phyloP scores from a whole-genome alignment of 2,329 filamentous ascomycete species.

The Lachnellula arida region DNA sequence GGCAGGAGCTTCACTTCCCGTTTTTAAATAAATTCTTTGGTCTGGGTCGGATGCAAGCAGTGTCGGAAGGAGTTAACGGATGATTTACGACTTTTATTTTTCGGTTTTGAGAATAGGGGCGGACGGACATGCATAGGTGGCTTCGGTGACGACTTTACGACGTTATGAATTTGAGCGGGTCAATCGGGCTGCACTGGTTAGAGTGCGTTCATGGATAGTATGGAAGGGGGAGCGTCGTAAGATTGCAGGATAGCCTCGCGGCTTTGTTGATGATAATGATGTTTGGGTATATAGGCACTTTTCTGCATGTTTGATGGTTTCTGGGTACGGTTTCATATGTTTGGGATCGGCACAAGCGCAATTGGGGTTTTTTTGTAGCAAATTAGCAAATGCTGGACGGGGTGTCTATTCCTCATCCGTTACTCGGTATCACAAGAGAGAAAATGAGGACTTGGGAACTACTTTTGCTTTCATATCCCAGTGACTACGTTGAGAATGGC shows the following conservation, averaged over 20 bases:
- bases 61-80: not conserved
- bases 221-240: not conserved
- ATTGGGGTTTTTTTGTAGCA: not conserved
- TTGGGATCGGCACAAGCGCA: not conserved
- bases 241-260: conserved; percentile 7
- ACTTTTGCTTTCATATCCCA: not conserved
- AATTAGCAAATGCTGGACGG: not conserved
- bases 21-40: conserved; percentile 20
- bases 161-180: conserved; percentile 11
- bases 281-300: not conserved
- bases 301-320: not conserved
- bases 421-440: not conserved
- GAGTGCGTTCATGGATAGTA: not conserved
- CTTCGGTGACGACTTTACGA: conserved; percentile 17
- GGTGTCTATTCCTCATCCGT: too few species aligned
- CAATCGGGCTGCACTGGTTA: not conserved
- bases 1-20: conserved; percentile 31
- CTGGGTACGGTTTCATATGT: not conserved
- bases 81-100: conserved; percentile 13
- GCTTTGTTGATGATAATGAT: conserved; percentile 12
- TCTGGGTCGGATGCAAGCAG: not conserved
- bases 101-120: conserved; percentile 1
- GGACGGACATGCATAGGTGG: not conserved
- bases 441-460: not conserved
- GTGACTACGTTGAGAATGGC: not conserved